These are phyloP conservation scores for Hymenoscyphus fraxineus DNA, from an alignment of 2,329 filamentous ascomycete genomes.

Conservation along the genomic window DNA sequence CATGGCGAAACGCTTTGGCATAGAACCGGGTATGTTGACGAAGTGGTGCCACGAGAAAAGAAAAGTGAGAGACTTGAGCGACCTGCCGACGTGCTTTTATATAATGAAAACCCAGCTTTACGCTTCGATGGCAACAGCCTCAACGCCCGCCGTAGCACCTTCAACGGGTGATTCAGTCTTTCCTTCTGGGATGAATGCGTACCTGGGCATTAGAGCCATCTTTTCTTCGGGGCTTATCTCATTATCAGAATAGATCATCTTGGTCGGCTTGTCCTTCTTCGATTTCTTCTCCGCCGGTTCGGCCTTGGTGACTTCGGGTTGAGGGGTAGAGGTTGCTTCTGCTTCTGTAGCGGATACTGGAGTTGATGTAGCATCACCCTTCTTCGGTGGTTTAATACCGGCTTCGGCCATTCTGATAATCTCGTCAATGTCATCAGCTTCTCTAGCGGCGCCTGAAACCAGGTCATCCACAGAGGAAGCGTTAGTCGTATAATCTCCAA, in stretches of 20 bases:
- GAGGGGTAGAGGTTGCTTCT: slow-evolving; percentile 36
- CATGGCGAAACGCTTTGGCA: neutral
- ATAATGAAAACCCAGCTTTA: slow-evolving; percentile 11
- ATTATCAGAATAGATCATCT: slow-evolving; percentile 78
- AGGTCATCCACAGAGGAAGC: slow-evolving; percentile 47
- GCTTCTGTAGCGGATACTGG: slow-evolving; percentile 40
- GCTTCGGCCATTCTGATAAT: slow-evolving; percentile 63
- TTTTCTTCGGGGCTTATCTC: slow-evolving; percentile 83
- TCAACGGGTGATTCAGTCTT: slow-evolving; percentile 35
- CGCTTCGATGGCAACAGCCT: slow-evolving; percentile 28
- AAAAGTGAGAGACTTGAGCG: slow-evolving; percentile 20
- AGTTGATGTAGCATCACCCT: slow-evolving; percentile 40
- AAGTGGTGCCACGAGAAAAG: slow-evolving; percentile 14
- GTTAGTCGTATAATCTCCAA: slow-evolving; percentile 35
- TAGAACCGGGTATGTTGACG: neutral
- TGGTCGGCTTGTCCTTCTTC: slow-evolving; percentile 65
- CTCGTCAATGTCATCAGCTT: slow-evolving; percentile 61
- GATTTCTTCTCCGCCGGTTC: slow-evolving; percentile 56
- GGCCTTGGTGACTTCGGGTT: slow-evolving; percentile 35
- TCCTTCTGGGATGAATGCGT: slow-evolving; percentile 57
- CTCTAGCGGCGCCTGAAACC: slow-evolving; percentile 42
- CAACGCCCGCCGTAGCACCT: slow-evolving; percentile 22
- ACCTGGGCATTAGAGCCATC: slow-evolving; percentile 75
- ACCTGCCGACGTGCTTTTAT: slow-evolving; percentile 21
- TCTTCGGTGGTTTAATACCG: slow-evolving; percentile 50